Evolutionary conservation across 2,329 filamentous ascomycete species (phyloP).

Genomic region (Epichloe aotearoae): DNA sequence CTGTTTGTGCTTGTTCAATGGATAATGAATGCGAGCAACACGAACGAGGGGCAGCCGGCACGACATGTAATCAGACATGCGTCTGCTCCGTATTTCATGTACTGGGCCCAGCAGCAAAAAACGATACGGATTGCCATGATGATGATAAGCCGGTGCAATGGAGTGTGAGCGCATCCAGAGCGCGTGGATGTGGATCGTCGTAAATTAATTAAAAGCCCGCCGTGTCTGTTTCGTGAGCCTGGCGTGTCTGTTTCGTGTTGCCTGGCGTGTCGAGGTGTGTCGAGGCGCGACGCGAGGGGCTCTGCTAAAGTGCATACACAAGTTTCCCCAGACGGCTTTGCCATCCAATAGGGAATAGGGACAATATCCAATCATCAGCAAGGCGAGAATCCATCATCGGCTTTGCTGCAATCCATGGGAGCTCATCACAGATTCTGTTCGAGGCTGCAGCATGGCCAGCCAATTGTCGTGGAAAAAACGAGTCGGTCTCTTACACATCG

Average conservation of each 20-base stretch:
- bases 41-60: not conserved
- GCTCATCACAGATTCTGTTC: not conserved
- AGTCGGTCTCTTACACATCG: not conserved
- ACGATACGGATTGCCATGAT: not conserved
- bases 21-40: not conserved
- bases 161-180: not conserved
- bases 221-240: slow-evolving; percentile 32
- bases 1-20: not conserved
- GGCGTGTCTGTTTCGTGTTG: too few species aligned
- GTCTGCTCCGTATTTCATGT: slow-evolving; percentile 3
- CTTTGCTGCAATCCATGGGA: too few species aligned
- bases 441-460: not conserved
- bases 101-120: not conserved
- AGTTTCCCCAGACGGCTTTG: too few species aligned
- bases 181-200: slow-evolving; percentile 12
- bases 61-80: not conserved
- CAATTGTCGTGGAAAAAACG: not conserved
- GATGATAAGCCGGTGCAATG: slow-evolving; percentile 1
- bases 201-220: slow-evolving; percentile 22
- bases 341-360: not conserved
- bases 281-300: slow-evolving; percentile 6
- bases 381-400: not conserved
- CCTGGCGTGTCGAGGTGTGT: slow-evolving; percentile 19
- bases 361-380: not conserved
- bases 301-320: not conserved